phyloP scores from a whole-genome alignment of 2,329 filamentous ascomycete species.

The Phaeophleospora eucalypticola region DNA sequence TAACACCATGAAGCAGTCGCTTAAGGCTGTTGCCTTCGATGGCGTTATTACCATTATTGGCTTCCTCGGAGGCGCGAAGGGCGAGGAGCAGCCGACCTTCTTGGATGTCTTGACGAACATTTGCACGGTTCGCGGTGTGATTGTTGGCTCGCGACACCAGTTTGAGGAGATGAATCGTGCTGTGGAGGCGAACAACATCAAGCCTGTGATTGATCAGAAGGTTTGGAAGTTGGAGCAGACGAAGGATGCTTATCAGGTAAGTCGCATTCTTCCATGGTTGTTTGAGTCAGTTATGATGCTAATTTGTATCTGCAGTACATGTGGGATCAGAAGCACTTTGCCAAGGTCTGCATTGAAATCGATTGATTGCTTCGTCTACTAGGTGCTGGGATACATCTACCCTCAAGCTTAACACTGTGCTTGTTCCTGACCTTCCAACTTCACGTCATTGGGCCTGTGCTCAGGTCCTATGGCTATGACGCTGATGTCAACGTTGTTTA shows the following conservation, averaged over 20 bases:
- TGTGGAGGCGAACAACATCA: constrained; percentile 56
- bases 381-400: background rate
- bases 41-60: constrained; percentile 56
- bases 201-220: constrained; percentile 57
- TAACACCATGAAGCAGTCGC: constrained; percentile 54
- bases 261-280: constrained; percentile 21
- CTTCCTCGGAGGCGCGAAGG: constrained; percentile 50
- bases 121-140: constrained; percentile 55
- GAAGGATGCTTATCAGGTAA: constrained; percentile 49
- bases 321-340: constrained; percentile 47
- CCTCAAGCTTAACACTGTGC: background rate
- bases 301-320: constrained; percentile 5
- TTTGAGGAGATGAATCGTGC: constrained; percentile 58
- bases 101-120: constrained; percentile 49
- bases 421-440: background rate
- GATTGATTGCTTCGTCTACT: constrained; percentile 21
- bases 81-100: constrained; percentile 48
- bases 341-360: constrained; percentile 40
- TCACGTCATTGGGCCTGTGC: background rate
- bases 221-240: constrained; percentile 51
- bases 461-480: background rate
- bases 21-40: constrained; percentile 43
- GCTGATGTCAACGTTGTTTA: background rate
- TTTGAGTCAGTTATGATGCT: background rate
- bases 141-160: constrained; percentile 53